Base-by-base conservation (phyloP, 2,329 filamentous ascomycete genomes). In the Cladobotryum mycophilum region DNA sequence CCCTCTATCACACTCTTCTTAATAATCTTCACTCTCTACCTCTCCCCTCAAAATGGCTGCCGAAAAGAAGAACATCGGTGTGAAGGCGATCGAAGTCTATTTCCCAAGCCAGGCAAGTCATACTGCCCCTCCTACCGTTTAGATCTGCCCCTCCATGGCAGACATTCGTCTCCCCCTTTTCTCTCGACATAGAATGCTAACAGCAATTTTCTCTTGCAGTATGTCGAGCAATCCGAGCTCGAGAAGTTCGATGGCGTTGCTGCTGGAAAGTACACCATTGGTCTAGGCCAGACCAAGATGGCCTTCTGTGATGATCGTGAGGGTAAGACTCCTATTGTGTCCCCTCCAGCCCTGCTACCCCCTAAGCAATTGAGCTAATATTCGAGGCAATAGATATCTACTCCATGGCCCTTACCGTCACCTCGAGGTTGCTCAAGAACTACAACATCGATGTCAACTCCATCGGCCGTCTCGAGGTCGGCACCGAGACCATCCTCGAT, bases 81-180 rank as follows among this genome's bases (percentile, higher is more conserved):
- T 93, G 69, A 92, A 93, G 78, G 88, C 87, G 85, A 88, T 93
- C 71, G 88, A 93, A 70, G 82, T 93, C 67, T 93, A 93, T 72
- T 88, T 89, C 67, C 88, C 88, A 58, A 87, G 79, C 70, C 88
- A 92, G 83, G 88, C 92, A 73, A 58, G 83, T 73, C 54, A 40
- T 34, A 34, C 38, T 44, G 47, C 45, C 46, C 41, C 45, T 46
- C 46, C 37, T n/a, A 40, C 36, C 37, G 17, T 45, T 47, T 54
- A 45, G 53, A 46, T 50, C 47, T 57, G 48, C 57, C 61, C 58
- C 61, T 63, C 54, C 56, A 51, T 42, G 36, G 49, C 12, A 12
- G 9, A 9, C 17, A 36, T 15, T 37, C 15, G 20, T 13, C 46
- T 41, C 47, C 13, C 41, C 37, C 9, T 6, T 18, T 33, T 33